A percentile compares a stretch with the other conserved stretches of the same genome.
These are phyloP conservation scores for Leishmania gerbilli DNA, from an alignment of 208 protist genomes.

Conservation along the genomic window DNA sequence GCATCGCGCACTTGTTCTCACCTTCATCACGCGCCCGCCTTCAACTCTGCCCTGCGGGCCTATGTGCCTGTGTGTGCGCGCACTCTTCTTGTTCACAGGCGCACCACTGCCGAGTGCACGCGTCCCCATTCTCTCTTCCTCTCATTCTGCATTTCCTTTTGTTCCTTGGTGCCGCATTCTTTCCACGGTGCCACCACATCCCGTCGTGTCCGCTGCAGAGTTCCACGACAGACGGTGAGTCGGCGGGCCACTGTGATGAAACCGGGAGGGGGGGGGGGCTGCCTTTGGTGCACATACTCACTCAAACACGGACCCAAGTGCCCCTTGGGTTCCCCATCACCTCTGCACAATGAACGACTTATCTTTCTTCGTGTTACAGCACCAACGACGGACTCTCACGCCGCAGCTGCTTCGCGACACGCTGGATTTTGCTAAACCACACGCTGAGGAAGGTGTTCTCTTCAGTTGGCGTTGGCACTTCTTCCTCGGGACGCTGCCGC, in stretches of 20 bases:
- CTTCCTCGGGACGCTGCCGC: slow-evolving; percentile 42
- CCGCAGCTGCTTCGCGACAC: slow-evolving; percentile 38
- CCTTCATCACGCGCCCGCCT: background rate
- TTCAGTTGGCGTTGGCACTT: slow-evolving; percentile 55
- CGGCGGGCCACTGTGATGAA: background rate
- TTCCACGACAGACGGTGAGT: background rate
- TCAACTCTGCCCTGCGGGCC: background rate
- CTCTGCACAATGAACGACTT: slow-evolving; percentile 42
- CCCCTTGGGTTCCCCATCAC: background rate
- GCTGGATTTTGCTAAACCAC: slow-evolving; percentile 26
- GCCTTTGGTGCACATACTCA: background rate
- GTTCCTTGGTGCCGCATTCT: background rate
- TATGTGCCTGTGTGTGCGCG: background rate
- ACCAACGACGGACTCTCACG: slow-evolving; percentile 7
- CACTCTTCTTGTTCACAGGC: background rate
- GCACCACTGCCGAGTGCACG: too few species aligned
- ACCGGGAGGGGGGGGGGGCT: background rate
- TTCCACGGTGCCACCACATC: background rate
- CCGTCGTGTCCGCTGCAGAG: background rate
- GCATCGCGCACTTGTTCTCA: background rate
- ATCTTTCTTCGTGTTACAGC: slow-evolving; percentile 21
- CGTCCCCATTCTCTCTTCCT: background rate
- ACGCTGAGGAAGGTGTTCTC: slow-evolving; percentile 14
- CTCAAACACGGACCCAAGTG: background rate
- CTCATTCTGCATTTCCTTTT: too few species aligned